phyloP scores from a whole-genome alignment of 169 alveolate species.

The Cryptosporidium felis region DNA sequence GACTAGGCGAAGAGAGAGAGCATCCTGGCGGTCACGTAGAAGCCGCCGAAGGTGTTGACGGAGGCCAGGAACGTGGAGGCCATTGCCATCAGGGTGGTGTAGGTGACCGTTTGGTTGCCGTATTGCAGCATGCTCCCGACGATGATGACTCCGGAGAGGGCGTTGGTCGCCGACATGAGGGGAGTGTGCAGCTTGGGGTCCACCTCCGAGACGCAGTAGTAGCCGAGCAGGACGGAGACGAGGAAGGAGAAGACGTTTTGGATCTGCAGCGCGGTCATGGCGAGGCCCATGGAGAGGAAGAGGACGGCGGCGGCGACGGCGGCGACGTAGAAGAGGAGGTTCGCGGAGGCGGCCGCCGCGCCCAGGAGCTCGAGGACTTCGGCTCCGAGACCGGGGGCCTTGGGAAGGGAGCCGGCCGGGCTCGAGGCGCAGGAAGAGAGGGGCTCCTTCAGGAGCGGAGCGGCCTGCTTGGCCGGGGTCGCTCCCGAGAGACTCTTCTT shows the following conservation, averaged over 20 bases:
- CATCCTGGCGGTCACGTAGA: constrained; percentile 80
- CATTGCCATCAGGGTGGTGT: constrained; percentile 48
- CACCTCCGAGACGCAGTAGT: constrained; percentile 80
- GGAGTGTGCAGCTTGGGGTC: constrained; percentile 82
- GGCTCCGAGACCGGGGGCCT: too few species aligned
- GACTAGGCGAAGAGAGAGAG: constrained; percentile 59
- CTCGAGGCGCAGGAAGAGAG: too few species aligned
- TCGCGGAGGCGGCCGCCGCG: too few species aligned
- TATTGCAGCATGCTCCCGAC: constrained; percentile 79
- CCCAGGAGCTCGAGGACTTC: too few species aligned
- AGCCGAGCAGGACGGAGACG: constrained; percentile 78
- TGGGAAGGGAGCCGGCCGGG: too few species aligned
- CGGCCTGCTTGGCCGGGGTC: too few species aligned
- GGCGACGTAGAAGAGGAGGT: too few species aligned
- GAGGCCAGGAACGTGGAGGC: constrained; percentile 74
- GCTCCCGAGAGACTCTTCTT: too few species aligned
- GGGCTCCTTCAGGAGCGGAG: too few species aligned
- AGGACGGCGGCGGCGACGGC: neutral
- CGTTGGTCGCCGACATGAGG: constrained; percentile 82
- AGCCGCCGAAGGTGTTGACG: constrained; percentile 81
- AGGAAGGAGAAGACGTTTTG: constrained; percentile 67
- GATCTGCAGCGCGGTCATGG: constrained; percentile 22
- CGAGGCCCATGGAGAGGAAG: constrained; percentile 17
- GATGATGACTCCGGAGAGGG: constrained; percentile 80
- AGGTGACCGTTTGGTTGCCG: constrained; percentile 44